Evolutionary conservation across 495 filamentous ascomycete genomes (phyloP).

Genomic region (Talaromyces stipitatus): DNA sequence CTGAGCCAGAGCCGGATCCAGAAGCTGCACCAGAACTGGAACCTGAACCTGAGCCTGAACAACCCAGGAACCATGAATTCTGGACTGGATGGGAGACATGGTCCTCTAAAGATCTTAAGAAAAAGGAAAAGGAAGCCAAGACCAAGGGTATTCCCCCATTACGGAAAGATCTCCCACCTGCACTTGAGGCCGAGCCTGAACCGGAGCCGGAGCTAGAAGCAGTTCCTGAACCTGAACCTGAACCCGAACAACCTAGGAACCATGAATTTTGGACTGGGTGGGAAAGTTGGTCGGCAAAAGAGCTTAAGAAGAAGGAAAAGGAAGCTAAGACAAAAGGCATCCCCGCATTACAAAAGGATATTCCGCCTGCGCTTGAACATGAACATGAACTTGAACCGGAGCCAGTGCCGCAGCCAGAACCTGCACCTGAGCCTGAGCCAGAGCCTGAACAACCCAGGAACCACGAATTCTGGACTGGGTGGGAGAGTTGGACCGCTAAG

Average conservation of each 20-base stretch:
- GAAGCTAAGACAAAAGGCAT: constrained; percentile 10
- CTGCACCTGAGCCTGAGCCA: constrained; percentile 17
- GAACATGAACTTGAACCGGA: constrained; percentile 8
- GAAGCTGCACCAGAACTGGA: constrained; percentile 10
- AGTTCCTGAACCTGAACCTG: constrained; percentile 19
- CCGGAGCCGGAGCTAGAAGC: constrained; percentile 19
- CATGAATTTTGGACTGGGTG: constrained; percentile 2
- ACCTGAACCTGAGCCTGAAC: constrained; percentile 11
- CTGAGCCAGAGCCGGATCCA: constrained; percentile 1
- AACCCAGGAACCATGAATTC: constrained; percentile 2
- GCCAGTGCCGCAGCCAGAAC: neutral
- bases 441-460: constrained; percentile 10
- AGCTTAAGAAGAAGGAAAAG: constrained; percentile 14
- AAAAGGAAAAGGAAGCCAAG: constrained; percentile 6
- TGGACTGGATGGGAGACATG: constrained; percentile 2
- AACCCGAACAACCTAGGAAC: constrained; percentile 9
- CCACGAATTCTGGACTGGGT: neutral
- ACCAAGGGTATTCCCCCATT: constrained; percentile 3
- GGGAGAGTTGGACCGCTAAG: constrained; percentile 3
- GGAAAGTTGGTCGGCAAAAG: constrained; percentile 3
- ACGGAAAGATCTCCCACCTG: constrained; percentile 6
- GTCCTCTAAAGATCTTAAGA: neutral
- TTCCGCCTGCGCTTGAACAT: neutral
- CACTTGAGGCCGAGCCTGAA: constrained; percentile 11
- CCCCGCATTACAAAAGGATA: neutral